phyloP scores from a whole-genome alignment of 2,329 filamentous ascomycete genomes.

The Pseudogymnoascus sp. region DNA sequence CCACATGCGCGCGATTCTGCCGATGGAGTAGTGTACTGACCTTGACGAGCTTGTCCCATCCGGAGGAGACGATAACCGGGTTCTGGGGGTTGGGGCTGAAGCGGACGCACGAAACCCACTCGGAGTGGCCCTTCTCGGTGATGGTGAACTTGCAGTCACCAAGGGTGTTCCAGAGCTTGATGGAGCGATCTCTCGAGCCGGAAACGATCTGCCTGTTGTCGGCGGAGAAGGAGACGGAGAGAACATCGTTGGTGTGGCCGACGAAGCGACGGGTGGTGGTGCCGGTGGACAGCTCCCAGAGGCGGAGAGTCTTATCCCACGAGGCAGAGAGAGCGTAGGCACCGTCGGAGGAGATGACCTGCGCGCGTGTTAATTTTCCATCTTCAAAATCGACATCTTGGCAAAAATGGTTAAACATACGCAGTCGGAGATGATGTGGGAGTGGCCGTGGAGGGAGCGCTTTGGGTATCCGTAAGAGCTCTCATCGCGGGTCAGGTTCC shows the following conservation, averaged over 20 bases:
- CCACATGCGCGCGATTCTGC: slow-evolving; percentile 11
- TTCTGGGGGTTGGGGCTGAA: slow-evolving; percentile 99
- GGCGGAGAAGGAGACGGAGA: slow-evolving; percentile 99
- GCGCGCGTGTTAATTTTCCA: slow-evolving; percentile 31
- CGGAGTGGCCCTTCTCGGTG: slow-evolving; percentile 99
- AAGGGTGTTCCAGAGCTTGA: slow-evolving; percentile 99
- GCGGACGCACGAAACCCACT: slow-evolving; percentile 99
- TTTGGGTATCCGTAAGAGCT: slow-evolving; percentile 98
- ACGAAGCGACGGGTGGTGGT: slow-evolving; percentile 97
- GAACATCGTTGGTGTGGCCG: slow-evolving; percentile 98
- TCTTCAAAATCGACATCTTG: slow-evolving; percentile 13
- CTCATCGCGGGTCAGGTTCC: slow-evolving; percentile 99
- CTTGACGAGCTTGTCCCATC: slow-evolving; percentile 99
- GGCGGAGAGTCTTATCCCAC: slow-evolving; percentile 99
- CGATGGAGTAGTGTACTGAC: slow-evolving; percentile 50
- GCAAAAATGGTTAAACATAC: slow-evolving; percentile 53
- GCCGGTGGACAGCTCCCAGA: slow-evolving; percentile 97
- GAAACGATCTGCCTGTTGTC: slow-evolving; percentile 99
- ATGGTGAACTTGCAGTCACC: slow-evolving; percentile 99
- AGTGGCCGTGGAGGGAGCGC: slow-evolving; percentile 97
- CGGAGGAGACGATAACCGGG: slow-evolving; percentile 96
- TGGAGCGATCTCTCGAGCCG: slow-evolving; percentile 93
- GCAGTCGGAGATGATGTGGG: slow-evolving; percentile 99
- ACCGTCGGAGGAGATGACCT: slow-evolving; percentile 99
- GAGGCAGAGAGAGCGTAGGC: slow-evolving; percentile 98